A percentile compares a stretch with the other conserved stretches of the same genome.
Evolutionary conservation across 345 rosid species (phyloP).

Genomic region (Citrus trifoliata): DNA sequence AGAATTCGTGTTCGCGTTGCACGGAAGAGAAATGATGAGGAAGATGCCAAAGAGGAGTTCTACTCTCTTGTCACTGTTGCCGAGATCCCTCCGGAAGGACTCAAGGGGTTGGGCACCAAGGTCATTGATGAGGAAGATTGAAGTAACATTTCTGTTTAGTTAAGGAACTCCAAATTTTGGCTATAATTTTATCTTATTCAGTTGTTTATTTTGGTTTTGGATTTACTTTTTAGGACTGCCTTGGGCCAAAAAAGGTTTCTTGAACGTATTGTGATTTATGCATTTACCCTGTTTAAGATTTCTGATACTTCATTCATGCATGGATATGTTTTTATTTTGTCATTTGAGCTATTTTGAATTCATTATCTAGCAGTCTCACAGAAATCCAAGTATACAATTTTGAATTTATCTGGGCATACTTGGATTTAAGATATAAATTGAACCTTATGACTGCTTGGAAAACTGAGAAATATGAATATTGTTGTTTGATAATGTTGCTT

Average conservation of each 20-base stretch:
- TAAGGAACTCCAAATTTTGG: slow-evolving; percentile 4
- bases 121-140: slow-evolving; percentile 68
- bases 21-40: slow-evolving; percentile 78
- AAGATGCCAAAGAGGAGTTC: slow-evolving; percentile 84
- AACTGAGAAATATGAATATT: no score
- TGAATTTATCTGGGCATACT: no score
- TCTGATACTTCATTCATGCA: not conserved
- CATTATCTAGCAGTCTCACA: not conserved
- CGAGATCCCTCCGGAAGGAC: slow-evolving; percentile 54
- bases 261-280: not conserved
- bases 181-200: not conserved
- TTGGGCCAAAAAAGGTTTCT: not conserved
- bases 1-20: slow-evolving; percentile 72
- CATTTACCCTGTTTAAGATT: not conserved
- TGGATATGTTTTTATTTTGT: not conserved
- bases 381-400: no score
- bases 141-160: not conserved
- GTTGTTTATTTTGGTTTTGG: not conserved
- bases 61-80: slow-evolving; percentile 67
- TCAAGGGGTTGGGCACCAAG: slow-evolving; percentile 62
- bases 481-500: no score
- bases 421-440: no score
- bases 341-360: not conserved
- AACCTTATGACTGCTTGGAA: no score
- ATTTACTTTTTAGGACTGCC: not conserved